phyloP scores from a whole-genome alignment of 352 stramenopile genomes.

The Vaucheria bursata region DNA sequence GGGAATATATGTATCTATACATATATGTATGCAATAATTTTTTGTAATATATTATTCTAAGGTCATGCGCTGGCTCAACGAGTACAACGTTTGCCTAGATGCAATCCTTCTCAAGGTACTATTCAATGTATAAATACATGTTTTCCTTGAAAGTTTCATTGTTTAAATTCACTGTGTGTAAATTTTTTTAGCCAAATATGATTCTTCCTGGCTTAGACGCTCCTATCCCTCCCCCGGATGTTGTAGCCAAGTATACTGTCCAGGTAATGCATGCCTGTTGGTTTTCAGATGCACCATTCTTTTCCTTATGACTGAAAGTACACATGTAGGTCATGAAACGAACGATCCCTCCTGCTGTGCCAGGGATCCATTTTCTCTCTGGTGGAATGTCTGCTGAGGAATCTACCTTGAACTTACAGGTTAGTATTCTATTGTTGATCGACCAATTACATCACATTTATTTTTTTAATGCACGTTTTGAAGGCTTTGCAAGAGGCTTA shows the following conservation, averaged over 20 bases:
- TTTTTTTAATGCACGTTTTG: neutral
- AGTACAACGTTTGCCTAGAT: slow-evolving; percentile 41
- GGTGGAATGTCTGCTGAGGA: slow-evolving; percentile 57
- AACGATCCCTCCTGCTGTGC: slow-evolving; percentile 54
- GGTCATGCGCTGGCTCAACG: slow-evolving; percentile 38
- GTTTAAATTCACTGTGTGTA: neutral
- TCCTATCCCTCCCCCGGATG: slow-evolving; percentile 12
- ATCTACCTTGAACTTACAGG: slow-evolving; percentile 54
- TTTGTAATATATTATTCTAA: neutral
- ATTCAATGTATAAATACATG: neutral
- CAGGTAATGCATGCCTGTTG: slow-evolving; percentile 13
- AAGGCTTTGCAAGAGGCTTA: slow-evolving; percentile 44
- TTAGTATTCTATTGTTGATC: slow-evolving; percentile 20
- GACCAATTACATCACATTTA: neutral
- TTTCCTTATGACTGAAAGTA: slow-evolving; percentile 23
- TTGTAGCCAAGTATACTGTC: slow-evolving; percentile 39
- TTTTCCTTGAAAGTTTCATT: neutral
- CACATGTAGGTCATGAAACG: slow-evolving; percentile 52
- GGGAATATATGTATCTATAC: neutral
- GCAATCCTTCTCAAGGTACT: slow-evolving; percentile 34
- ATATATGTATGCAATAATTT: neutral
- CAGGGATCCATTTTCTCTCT: slow-evolving; percentile 56
- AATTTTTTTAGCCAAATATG: slow-evolving; percentile 24
- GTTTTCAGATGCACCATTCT: neutral
- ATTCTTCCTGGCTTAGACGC: slow-evolving; percentile 39